phyloP scores from a whole-genome alignment of 2,329 filamentous ascomycete genomes.

The Talaromyces pinophilus region DNA sequence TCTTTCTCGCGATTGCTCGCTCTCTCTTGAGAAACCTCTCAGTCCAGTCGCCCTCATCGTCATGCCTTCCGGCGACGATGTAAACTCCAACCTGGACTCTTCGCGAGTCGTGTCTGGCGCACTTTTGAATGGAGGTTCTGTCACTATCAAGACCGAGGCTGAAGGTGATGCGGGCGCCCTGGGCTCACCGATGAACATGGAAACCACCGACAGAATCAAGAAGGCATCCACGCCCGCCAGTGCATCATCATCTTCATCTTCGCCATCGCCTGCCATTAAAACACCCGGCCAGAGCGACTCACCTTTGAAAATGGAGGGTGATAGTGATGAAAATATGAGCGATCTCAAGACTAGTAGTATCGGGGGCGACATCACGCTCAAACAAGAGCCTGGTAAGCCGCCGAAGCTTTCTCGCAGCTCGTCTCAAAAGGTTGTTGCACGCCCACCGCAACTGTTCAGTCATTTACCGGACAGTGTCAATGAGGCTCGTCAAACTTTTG shows the following conservation, averaged over 20 bases:
- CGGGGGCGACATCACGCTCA: slow-evolving; percentile 63
- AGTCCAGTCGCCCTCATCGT: slow-evolving; percentile 37
- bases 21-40: slow-evolving; percentile 8
- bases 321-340: slow-evolving; percentile 28
- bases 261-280: slow-evolving; percentile 24
- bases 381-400: slow-evolving; percentile 64
- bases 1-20: slow-evolving; percentile 16
- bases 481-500: slow-evolving; percentile 74
- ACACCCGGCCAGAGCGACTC: slow-evolving; percentile 30
- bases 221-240: slow-evolving; percentile 20
- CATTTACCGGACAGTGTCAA: slow-evolving; percentile 76
- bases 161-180: slow-evolving; percentile 20
- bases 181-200: slow-evolving; percentile 12
- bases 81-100: slow-evolving; percentile 40
- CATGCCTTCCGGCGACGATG: slow-evolving; percentile 46
- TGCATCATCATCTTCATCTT: slow-evolving; percentile 13
- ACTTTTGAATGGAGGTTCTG: slow-evolving; percentile 9
- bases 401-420: slow-evolving; percentile 73
- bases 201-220: slow-evolving; percentile 21
- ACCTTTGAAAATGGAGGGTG: slow-evolving; percentile 35
- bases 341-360: slow-evolving; percentile 55
- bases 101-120: slow-evolving; percentile 25
- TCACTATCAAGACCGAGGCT: slow-evolving; percentile 20
- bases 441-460: slow-evolving; percentile 67
- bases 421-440: slow-evolving; percentile 67